phyloP scores from a whole-genome alignment of 2,329 filamentous ascomycete genomes.

The Aspergillus japonicus region DNA sequence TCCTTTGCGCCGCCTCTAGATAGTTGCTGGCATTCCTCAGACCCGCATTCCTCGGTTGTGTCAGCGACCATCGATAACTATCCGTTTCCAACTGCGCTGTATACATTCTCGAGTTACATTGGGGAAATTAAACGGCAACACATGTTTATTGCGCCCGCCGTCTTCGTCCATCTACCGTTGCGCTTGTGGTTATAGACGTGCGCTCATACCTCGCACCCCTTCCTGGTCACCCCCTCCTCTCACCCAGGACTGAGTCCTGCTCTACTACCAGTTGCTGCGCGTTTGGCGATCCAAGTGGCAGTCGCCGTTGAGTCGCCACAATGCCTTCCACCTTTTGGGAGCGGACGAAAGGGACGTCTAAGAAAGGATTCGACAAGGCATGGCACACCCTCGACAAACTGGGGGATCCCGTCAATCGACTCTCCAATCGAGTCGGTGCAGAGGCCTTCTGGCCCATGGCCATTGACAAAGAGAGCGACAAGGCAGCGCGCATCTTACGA shows the following conservation, averaged over 20 bases:
- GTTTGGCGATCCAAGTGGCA: not conserved
- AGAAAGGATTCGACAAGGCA: conserved; percentile 72
- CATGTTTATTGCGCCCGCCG: conserved; percentile 20
- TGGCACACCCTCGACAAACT: conserved; percentile 67
- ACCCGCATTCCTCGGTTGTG: conserved; percentile 21
- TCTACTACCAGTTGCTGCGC: not conserved
- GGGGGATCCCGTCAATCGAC: conserved; percentile 72
- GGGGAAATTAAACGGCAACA: conserved; percentile 10
- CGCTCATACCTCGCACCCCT: not conserved
- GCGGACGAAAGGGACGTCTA: conserved; percentile 52
- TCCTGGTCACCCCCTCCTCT: not conserved
- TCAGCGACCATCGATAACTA: conserved; percentile 11
- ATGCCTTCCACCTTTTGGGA: conserved; percentile 56
- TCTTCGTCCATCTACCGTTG: conserved; percentile 4
- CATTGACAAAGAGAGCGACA: conserved; percentile 85
- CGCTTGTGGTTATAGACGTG: conserved; percentile 13
- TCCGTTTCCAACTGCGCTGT: conserved; percentile 3
- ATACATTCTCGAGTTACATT: conserved; percentile 17
- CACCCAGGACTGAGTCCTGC: conserved; percentile 6
- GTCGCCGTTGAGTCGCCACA: conserved; percentile 11
- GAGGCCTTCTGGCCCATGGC: conserved; percentile 85
- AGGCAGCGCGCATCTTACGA: conserved; percentile 82
- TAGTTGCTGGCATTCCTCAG: conserved; percentile 15
- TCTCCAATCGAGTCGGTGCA: conserved; percentile 77
- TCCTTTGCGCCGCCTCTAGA: conserved; percentile 1